Percentiles rank a stretch among this genome's conserved stretches.
Conservation (phyloP, 495 filamentous ascomycete genomes). For the Cercophora newfieldiana region DNA sequence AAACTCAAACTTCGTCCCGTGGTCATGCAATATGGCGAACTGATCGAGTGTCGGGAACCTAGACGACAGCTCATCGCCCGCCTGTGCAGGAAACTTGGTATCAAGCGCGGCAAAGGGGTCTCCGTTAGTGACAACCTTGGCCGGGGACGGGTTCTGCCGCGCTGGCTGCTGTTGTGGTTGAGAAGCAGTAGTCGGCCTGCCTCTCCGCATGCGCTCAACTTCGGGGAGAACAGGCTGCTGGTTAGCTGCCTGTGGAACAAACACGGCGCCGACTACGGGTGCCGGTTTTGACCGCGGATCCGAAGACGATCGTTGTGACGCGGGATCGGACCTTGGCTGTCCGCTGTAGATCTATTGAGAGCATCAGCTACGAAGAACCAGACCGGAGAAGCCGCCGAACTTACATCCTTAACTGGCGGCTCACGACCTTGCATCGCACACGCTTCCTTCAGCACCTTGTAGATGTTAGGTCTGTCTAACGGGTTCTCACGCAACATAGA, state of each 20-base stretch:
- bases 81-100: constrained; percentile 53
- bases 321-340: constrained; percentile 49
- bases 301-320: constrained; percentile 25
- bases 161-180: constrained; percentile 38
- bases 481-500: constrained; percentile 90
- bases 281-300: constrained; percentile 40
- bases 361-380: constrained; percentile 19
- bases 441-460: constrained; percentile 82
- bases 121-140: constrained; percentile 59
- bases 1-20: constrained; percentile 87
- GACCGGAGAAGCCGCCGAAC: constrained; percentile 32
- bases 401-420: constrained; percentile 87
- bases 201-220: constrained; percentile 91
- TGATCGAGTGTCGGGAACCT: constrained; percentile 92
- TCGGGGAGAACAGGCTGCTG: constrained; percentile 78
- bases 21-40: constrained; percentile 86
- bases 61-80: constrained; percentile 75
- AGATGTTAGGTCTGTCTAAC: constrained; percentile 84
- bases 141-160: constrained; percentile 75
- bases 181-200: constrained; percentile 64
- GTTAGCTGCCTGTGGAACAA: constrained; percentile 65
- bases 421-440: constrained; percentile 87
- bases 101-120: constrained; percentile 93
- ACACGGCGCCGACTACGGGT: constrained; percentile 67
- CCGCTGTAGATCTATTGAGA: constrained; percentile 78